Conservation (phyloP, 2,329 filamentous ascomycete species). For the Penicillium sp. region DNA sequence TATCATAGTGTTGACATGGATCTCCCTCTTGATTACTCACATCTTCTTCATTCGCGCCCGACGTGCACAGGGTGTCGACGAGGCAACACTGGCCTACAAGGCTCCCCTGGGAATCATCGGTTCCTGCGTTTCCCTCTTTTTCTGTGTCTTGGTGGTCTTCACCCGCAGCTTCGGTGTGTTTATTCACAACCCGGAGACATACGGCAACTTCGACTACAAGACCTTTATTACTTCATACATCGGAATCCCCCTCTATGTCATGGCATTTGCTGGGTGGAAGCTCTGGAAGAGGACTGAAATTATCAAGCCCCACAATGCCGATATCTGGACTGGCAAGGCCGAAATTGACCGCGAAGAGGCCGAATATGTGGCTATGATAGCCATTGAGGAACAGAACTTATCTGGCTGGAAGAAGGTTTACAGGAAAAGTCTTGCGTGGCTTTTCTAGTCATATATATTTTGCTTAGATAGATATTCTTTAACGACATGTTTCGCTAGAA, state of each 20-base stretch:
- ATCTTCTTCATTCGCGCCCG: constrained; percentile 64
- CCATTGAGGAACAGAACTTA: constrained; percentile 9
- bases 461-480: not conserved
- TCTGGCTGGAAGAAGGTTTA: constrained; percentile 10
- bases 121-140: constrained; percentile 63
- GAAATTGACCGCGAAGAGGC: constrained; percentile 66
- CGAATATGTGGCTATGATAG: constrained; percentile 6
- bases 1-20: constrained; percentile 56
- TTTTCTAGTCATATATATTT: constrained; percentile 1
- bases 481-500: not conserved
- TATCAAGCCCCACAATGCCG: constrained; percentile 58
- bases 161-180: constrained; percentile 81
- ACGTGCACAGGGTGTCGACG: constrained; percentile 56
- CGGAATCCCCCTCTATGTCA: constrained; percentile 70
- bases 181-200: constrained; percentile 42
- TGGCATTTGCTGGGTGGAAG: constrained; percentile 67
- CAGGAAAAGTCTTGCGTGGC: constrained; percentile 3
- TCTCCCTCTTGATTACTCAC: constrained; percentile 65
- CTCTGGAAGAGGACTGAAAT: constrained; percentile 53
- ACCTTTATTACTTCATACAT: constrained; percentile 73
- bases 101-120: constrained; percentile 69
- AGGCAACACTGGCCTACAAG: constrained; percentile 59
- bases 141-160: constrained; percentile 69
- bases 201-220: constrained; percentile 64
- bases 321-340: constrained; percentile 70